Evolutionary conservation across 345 rosid genomes (phyloP).

Genomic region (Ceriops zippeliana): DNA sequence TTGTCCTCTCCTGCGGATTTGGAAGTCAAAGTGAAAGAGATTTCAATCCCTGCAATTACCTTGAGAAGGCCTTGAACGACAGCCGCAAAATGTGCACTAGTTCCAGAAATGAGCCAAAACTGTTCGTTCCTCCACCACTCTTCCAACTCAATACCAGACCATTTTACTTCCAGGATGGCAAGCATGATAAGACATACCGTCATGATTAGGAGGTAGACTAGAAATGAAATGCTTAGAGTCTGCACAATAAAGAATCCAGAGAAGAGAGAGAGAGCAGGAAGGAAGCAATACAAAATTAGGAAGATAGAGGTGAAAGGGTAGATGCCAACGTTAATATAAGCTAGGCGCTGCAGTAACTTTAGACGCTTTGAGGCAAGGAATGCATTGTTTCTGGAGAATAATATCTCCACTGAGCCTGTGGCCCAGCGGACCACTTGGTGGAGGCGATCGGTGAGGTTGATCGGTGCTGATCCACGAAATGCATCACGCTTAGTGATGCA

Average conservation of each 20-base stretch:
- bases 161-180: conserved; percentile 78
- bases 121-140: conserved; percentile 99
- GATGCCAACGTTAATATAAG: conserved; percentile 84
- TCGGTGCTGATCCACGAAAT: conserved; percentile 88
- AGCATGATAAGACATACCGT: conserved; percentile 61
- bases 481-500: conserved; percentile 88
- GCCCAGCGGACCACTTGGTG: conserved; percentile 98
- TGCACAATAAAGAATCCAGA: conserved; percentile 83
- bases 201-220: conserved; percentile 59
- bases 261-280: conserved; percentile 90
- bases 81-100: conserved; percentile 87
- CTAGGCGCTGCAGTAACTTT: conserved; percentile 76
- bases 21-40: conserved; percentile 85
- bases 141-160: conserved; percentile 77
- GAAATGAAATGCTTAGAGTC: conserved; percentile 49
- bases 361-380: conserved; percentile 57
- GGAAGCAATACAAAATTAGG: conserved; percentile 85
- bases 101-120: conserved; percentile 88
- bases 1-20: conserved; percentile 71
- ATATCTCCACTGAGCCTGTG: conserved; percentile 91
- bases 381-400: conserved; percentile 94
- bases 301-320: conserved; percentile 90
- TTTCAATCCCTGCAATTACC: conserved; percentile 85
- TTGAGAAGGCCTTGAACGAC: conserved; percentile 82
- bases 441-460: conserved; percentile 86